Conservation (phyloP, 2,329 filamentous ascomycete species). For the Fusarium bactridioides region DNA sequence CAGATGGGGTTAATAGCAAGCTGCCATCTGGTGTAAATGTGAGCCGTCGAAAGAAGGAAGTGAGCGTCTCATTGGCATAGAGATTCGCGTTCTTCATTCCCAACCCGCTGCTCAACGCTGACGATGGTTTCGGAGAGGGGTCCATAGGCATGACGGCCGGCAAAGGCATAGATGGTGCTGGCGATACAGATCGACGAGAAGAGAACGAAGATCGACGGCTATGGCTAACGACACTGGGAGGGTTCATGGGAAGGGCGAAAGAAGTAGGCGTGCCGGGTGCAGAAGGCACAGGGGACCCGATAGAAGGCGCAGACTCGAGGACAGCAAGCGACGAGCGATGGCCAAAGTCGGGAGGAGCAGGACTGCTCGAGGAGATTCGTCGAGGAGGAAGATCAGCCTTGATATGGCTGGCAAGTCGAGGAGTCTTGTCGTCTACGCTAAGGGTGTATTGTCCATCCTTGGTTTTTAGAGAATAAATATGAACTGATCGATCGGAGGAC, state of each 20-base stretch:
- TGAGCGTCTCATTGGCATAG: constrained; percentile 96
- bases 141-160: constrained; percentile 96
- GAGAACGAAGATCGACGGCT: constrained; percentile 96
- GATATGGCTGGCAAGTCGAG: constrained; percentile 79
- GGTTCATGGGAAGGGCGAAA: constrained; percentile 91
- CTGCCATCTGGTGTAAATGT: constrained; percentile 97
- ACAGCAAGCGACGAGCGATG: constrained; percentile 71
- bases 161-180: constrained; percentile 90
- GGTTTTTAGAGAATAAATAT: constrained; percentile 94
- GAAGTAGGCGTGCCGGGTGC: constrained; percentile 94
- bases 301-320: constrained; percentile 59
- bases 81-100: constrained; percentile 86
- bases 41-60: constrained; percentile 93
- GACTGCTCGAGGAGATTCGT: constrained; percentile 89
- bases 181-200: constrained; percentile 85
- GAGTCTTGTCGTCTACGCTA: constrained; percentile 69
- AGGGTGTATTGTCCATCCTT: constrained; percentile 96
- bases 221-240: constrained; percentile 85
- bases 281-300: constrained; percentile 86
- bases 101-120: constrained; percentile 60
- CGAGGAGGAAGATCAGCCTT: constrained; percentile 92
- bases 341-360: constrained; percentile 84
- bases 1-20: constrained; percentile 90
- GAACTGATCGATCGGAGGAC: constrained; percentile 96
- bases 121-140: constrained; percentile 79